Percentiles rank a stretch among this genome's conserved stretches.
These are phyloP conservation scores for Fragaria ananassa DNA, from an alignment of 306 rosid species.

Conservation along the genomic window DNA sequence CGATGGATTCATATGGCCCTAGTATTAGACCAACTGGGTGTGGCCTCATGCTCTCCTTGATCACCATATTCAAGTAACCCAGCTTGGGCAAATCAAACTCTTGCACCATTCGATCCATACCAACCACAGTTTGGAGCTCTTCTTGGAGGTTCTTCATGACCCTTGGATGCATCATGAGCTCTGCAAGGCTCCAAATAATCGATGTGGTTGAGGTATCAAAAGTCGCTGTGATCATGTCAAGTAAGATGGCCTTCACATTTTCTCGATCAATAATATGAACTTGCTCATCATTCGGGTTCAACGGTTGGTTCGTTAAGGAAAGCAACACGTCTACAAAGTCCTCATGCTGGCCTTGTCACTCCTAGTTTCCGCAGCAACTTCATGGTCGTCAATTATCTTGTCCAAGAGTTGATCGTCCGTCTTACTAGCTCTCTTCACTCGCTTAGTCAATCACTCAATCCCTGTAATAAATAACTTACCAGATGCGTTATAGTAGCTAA, in stretches of 20 bases:
- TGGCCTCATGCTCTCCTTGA: slow-evolving; percentile 23
- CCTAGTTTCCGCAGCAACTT: background rate
- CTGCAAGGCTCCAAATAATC: slow-evolving; percentile 40
- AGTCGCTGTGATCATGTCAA: slow-evolving; percentile 30
- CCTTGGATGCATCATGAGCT: slow-evolving; percentile 37
- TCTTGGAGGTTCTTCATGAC: slow-evolving; percentile 42
- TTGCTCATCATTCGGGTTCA: background rate
- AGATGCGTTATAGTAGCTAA: too few relatives aligned
- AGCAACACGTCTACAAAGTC: slow-evolving; percentile 33
- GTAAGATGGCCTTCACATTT: slow-evolving; percentile 34
- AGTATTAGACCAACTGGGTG: slow-evolving; percentile 19
- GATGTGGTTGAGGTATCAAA: background rate
- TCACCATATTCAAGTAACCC: slow-evolving; percentile 32
- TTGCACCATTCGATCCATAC: slow-evolving; percentile 33
- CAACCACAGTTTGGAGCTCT: slow-evolving; percentile 30
- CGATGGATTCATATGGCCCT: slow-evolving; percentile 13
- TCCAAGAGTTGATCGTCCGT: slow-evolving; percentile 17
- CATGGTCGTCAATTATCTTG: slow-evolving; percentile 29
- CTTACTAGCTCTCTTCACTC: slow-evolving; percentile 7
- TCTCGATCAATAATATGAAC: slow-evolving; percentile 10
- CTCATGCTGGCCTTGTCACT: background rate
- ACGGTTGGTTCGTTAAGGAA: slow-evolving; percentile 2
- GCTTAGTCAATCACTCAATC: slow-evolving; percentile 15
- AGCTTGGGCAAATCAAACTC: slow-evolving; percentile 34
- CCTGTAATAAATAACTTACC: slow-evolving; percentile 10